These are phyloP conservation scores for Pleurotus platypus DNA, from an alignment of 768 basidiomycete species.

Conservation along the genomic window DNA sequence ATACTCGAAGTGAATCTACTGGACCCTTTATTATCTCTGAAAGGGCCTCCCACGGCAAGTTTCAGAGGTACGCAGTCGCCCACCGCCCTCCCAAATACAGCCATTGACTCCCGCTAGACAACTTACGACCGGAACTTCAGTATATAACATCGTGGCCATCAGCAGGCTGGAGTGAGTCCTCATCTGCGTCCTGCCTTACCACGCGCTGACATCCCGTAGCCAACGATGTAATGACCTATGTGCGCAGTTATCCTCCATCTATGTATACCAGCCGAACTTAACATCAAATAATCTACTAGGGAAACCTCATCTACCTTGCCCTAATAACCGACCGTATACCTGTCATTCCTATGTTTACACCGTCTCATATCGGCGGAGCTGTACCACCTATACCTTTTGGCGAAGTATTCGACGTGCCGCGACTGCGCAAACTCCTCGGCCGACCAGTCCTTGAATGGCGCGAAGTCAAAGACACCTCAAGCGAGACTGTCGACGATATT, in stretches of 20 bases:
- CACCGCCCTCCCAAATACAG: background rate
- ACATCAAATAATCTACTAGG: constrained; percentile 19
- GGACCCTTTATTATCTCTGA: constrained; percentile 18
- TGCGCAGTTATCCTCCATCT: constrained; percentile 21
- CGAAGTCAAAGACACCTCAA: constrained; percentile 50
- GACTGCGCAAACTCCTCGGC: constrained; percentile 39
- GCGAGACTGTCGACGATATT: constrained; percentile 37
- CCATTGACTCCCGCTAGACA: constrained; percentile 38
- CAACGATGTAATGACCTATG: constrained; percentile 77
- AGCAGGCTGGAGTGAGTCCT: constrained; percentile 70
- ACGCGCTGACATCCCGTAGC: constrained; percentile 32
- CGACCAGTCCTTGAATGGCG: constrained; percentile 60
- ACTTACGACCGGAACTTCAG: constrained; percentile 52
- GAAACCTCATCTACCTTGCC: constrained; percentile 59
- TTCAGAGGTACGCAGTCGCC: constrained; percentile 46
- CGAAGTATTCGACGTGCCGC: constrained; percentile 57
- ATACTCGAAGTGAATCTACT: constrained; percentile 12
- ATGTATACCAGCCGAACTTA: background rate
- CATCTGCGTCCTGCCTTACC: constrained; percentile 4
- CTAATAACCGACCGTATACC: constrained; percentile 57
- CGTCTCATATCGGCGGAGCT: constrained; percentile 48
- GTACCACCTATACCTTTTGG: constrained; percentile 54
- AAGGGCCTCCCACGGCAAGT: constrained; percentile 50
- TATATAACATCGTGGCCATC: constrained; percentile 75
- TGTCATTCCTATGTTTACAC: constrained; percentile 54